These are phyloP conservation scores for Ascochyta fabae DNA, from an alignment of 2,329 filamentous ascomycete genomes.

Conservation along the genomic window DNA sequence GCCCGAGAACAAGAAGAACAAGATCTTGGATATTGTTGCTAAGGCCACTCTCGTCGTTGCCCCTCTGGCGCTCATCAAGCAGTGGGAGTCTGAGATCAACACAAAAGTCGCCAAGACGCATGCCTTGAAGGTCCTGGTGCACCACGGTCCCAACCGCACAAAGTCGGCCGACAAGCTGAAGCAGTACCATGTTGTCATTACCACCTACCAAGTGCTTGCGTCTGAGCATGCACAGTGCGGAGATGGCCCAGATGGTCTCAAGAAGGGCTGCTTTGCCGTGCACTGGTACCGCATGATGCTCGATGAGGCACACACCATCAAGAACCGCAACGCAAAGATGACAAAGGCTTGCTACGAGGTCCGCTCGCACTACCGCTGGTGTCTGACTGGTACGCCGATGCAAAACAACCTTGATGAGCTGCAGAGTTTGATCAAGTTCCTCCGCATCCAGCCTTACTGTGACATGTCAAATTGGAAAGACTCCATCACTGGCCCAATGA, in stretches of 20 bases:
- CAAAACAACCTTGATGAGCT: constrained; percentile 98
- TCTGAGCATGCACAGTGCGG: constrained; percentile 82
- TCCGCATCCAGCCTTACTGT: constrained; percentile 90
- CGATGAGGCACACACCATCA: constrained; percentile 97
- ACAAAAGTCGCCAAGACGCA: constrained; percentile 76
- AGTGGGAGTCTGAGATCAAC: constrained; percentile 94
- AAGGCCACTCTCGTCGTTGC: constrained; percentile 81
- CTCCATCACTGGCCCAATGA: constrained; percentile 87
- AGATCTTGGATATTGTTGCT: constrained; percentile 68
- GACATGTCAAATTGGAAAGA: constrained; percentile 87
- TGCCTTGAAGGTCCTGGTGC: constrained; percentile 80
- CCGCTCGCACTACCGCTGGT: constrained; percentile 90
- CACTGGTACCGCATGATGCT: constrained; percentile 96
- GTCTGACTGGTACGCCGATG: constrained; percentile 93
- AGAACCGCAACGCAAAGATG: constrained; percentile 95
- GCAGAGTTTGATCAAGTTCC: constrained; percentile 89
- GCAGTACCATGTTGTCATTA: constrained; percentile 92
- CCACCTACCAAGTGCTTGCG: constrained; percentile 93
- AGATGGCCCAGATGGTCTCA: constrained; percentile 65
- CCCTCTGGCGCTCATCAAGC: constrained; percentile 90
- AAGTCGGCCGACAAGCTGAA: constrained; percentile 79
- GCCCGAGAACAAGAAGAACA: constrained; percentile 63
- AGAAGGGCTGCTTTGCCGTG: constrained; percentile 85
- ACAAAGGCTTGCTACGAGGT: constrained; percentile 91
- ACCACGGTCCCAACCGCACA: constrained; percentile 86